These are phyloP conservation scores for Pinus tabuliformis DNA, from an alignment of 75 land plant species.

Conservation along the genomic window DNA sequence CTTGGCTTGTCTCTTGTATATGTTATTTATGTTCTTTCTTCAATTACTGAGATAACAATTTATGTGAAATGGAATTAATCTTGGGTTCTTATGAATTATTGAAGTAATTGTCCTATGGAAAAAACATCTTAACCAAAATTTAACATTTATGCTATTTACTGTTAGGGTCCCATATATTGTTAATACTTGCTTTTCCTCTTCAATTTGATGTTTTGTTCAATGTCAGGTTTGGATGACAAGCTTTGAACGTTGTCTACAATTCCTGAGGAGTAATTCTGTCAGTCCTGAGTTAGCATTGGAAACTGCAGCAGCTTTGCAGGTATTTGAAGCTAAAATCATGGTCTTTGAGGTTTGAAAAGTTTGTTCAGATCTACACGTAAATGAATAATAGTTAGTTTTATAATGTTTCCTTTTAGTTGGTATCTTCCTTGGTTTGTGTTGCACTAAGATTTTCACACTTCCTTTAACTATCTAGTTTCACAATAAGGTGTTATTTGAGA, in stretches of 20 bases:
- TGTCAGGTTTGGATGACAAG: constrained; percentile 80
- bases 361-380: neutral
- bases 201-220: constrained; percentile 2
- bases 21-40: too few species aligned
- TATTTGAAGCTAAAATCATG: constrained; percentile 11
- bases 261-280: constrained; percentile 80
- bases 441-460: neutral
- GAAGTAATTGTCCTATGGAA: too few species aligned
- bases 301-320: constrained; percentile 97
- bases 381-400: neutral
- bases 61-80: too few species aligned
- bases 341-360: neutral
- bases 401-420: neutral
- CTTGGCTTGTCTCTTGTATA: too few species aligned
- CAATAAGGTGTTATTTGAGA: neutral
- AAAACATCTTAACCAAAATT: too few species aligned
- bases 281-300: constrained; percentile 91
- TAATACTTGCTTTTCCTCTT: neutral
- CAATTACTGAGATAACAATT: too few species aligned
- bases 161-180: neutral
- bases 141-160: neutral
- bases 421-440: neutral
- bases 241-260: constrained; percentile 74
- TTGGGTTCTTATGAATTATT: too few species aligned
- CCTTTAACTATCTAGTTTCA: neutral